phyloP scores from a whole-genome alignment of 352 stramenopile species.

The Phytophthora citrophthora region DNA sequence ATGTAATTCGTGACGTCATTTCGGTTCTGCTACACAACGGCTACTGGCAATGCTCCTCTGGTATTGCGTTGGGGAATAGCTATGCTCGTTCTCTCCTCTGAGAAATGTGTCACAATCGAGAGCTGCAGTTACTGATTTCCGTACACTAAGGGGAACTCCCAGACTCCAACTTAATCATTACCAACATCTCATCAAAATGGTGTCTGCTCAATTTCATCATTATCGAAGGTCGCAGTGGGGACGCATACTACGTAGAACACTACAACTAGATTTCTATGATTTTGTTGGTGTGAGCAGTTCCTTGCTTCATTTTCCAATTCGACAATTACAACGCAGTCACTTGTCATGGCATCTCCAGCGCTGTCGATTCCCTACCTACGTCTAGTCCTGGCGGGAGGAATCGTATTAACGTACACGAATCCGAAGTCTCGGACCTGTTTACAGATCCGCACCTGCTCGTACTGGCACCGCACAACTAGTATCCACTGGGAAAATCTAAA shows the following conservation, averaged over 20 bases:
- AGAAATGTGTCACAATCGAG: background rate
- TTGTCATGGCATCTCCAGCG: background rate
- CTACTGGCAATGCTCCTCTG: too few relatives aligned
- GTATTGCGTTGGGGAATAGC: too few relatives aligned
- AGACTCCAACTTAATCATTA: background rate
- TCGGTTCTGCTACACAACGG: too few relatives aligned
- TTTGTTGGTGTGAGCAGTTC: too few relatives aligned
- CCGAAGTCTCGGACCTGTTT: slow-evolving; percentile 5
- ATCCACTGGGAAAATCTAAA: slow-evolving; percentile 13
- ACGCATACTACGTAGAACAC: too few relatives aligned
- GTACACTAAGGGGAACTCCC: background rate
- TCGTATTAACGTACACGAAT: slow-evolving; percentile 7
- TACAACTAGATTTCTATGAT: too few relatives aligned
- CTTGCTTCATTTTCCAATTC: background rate
- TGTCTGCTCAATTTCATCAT: too few relatives aligned
- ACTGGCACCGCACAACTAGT: slow-evolving; percentile 1
- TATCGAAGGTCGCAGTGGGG: too few relatives aligned
- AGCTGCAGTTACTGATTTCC: background rate
- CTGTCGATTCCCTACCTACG: slow-evolving; percentile 4
- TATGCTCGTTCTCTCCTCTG: too few relatives aligned
- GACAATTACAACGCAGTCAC: background rate
- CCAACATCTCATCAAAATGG: too few relatives aligned
- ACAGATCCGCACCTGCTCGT: slow-evolving; percentile 13
- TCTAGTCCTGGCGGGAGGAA: background rate
- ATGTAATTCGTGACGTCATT: too few relatives aligned